These are phyloP conservation scores for Sclerotinia subarctica DNA, from an alignment of 2,329 filamentous ascomycete genomes.

Conservation along the genomic window DNA sequence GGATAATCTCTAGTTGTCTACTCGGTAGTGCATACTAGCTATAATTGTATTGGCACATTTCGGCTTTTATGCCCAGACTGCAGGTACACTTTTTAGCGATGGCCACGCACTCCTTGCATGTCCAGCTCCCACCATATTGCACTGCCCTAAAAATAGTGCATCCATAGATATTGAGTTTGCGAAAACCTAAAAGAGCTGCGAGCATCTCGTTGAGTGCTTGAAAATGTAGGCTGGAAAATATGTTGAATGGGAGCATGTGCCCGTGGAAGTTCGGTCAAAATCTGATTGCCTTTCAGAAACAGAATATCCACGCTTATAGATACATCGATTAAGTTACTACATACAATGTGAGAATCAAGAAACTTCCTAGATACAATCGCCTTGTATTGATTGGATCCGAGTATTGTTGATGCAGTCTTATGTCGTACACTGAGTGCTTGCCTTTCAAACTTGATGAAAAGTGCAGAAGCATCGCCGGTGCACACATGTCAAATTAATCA, in stretches of 20 bases:
- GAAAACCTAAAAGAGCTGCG: not conserved
- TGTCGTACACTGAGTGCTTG: not conserved
- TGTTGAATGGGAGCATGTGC: not conserved
- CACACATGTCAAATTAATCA: not conserved
- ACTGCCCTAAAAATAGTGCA: not conserved
- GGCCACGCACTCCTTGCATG: slow-evolving; percentile 7
- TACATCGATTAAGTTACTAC: not conserved
- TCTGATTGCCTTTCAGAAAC: not conserved
- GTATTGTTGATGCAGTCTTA: not conserved
- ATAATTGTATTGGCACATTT: not conserved
- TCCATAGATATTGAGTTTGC: not conserved
- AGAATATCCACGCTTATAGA: not conserved
- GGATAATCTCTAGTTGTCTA: not conserved
- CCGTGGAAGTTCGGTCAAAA: not conserved
- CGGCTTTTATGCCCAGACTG: not conserved
- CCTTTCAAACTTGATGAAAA: not conserved
- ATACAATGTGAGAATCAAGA: not conserved
- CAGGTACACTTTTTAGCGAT: not conserved
- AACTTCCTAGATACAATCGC: not conserved
- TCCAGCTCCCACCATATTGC: not conserved
- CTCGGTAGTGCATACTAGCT: not conserved
- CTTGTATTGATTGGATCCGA: not conserved
- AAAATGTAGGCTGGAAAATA: not conserved
- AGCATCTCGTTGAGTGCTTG: slow-evolving; percentile 1
- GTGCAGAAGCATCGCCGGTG: not conserved